Evolutionary conservation across 2,329 filamentous ascomycete genomes (phyloP).

Genomic region (Aspergillus spinulosporus): DNA sequence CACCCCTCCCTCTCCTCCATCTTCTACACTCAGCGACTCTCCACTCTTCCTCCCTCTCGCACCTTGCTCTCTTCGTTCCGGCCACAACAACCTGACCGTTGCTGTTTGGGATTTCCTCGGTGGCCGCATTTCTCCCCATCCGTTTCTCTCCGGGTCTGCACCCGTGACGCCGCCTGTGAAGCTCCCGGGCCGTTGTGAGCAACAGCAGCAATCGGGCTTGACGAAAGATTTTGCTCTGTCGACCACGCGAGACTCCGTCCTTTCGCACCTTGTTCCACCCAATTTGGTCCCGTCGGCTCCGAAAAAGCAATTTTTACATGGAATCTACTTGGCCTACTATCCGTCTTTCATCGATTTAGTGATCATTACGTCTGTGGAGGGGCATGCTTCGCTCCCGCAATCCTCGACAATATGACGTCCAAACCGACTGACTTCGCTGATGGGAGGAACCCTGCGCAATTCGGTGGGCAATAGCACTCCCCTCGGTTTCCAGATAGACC

Average conservation of each 20-base stretch:
- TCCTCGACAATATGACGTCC: constrained; percentile 40
- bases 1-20: not conserved
- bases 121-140: constrained; percentile 20
- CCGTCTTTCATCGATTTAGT: not conserved
- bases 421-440: constrained; percentile 31
- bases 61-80: constrained; percentile 6
- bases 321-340: not conserved
- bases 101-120: constrained; percentile 3
- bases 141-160: constrained; percentile 10
- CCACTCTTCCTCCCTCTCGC: constrained; percentile 4
- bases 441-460: constrained; percentile 28
- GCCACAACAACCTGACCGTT: not conserved
- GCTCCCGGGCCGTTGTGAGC: constrained; percentile 21
- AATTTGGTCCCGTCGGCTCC: not conserved
- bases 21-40: not conserved
- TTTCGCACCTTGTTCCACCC: constrained; percentile 34
- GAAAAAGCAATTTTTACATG: constrained; percentile 6
- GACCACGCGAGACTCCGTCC: constrained; percentile 26
- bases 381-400: constrained; percentile 36
- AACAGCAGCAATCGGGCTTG: constrained; percentile 20
- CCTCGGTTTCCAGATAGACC: constrained; percentile 9
- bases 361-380: constrained; percentile 26
- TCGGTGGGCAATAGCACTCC: constrained; percentile 32
- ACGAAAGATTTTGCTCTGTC: constrained; percentile 34
- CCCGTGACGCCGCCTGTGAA: constrained; percentile 12